Conservation (phyloP, 495 filamentous ascomycete species). For the Venustampulla echinocandica region DNA sequence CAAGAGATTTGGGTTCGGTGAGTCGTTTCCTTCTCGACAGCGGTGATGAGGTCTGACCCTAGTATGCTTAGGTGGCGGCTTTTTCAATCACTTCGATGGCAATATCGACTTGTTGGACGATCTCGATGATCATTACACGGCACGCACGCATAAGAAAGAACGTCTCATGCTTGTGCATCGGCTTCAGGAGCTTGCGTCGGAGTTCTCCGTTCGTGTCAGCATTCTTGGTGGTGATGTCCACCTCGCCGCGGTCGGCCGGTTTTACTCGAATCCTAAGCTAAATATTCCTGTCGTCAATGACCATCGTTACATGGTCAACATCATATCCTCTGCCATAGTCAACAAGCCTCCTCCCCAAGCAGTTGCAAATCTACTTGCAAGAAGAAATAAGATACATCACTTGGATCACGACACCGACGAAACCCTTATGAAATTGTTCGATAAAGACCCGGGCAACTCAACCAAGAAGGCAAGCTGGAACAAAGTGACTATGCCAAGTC, state of each 20-base stretch:
- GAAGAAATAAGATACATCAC: slow-evolving; percentile 87
- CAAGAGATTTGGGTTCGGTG: slow-evolving; percentile 72
- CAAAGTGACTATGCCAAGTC: slow-evolving; percentile 79
- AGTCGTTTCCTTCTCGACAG: slow-evolving; percentile 1
- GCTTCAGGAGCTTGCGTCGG: slow-evolving; percentile 62
- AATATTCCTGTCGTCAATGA: slow-evolving; percentile 53
- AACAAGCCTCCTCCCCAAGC: slow-evolving; percentile 86
- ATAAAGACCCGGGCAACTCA: slow-evolving; percentile 66
- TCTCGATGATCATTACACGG: slow-evolving; percentile 91
- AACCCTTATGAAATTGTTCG: slow-evolving; percentile 77
- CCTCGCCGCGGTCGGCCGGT: slow-evolving; percentile 63
- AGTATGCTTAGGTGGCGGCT: slow-evolving; percentile 45
- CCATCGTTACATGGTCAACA: slow-evolving; percentile 65
- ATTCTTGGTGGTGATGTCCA: slow-evolving; percentile 81
- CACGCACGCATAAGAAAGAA: slow-evolving; percentile 83
- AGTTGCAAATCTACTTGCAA: slow-evolving; percentile 79
- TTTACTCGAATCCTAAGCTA: slow-evolving; percentile 60
- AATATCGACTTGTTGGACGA: slow-evolving; percentile 86
- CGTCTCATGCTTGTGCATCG: slow-evolving; percentile 63
- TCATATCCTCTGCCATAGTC: slow-evolving; percentile 73
- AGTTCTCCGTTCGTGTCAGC: slow-evolving; percentile 68
- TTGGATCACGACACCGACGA: slow-evolving; percentile 79
- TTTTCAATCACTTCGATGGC: slow-evolving; percentile 93
- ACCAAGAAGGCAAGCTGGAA: slow-evolving; percentile 63
- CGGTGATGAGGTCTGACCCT: slow-evolving; percentile 8